Percentiles rank a stretch among this genome's conserved stretches.
Conservation (phyloP, 2,329 filamentous ascomycete species). For the Pestalotiopsis sp. region DNA sequence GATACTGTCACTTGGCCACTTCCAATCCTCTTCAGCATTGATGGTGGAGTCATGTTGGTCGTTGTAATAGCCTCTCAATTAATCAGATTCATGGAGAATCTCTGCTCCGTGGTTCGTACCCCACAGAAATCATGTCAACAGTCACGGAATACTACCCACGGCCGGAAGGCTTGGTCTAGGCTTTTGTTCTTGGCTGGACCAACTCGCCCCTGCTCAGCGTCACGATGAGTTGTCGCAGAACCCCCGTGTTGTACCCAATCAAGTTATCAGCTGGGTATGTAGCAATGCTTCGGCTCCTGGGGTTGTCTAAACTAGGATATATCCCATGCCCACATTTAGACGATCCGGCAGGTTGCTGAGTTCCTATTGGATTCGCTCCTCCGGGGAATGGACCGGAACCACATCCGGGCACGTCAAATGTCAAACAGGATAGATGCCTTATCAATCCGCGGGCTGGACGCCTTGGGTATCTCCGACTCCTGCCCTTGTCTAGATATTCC, state of each 20-base stretch:
- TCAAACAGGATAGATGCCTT: neutral
- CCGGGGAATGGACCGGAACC: neutral
- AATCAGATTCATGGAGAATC: neutral
- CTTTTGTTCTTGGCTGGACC: neutral
- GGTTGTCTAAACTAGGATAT: neutral
- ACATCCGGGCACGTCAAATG: neutral
- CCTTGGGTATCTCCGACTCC: neutral
- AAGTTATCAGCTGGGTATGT: neutral
- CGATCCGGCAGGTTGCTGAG: neutral
- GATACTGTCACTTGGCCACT: neutral
- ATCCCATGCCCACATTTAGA: neutral
- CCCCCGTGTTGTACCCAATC: neutral
- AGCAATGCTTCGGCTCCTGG: neutral
- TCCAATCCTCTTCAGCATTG: neutral
- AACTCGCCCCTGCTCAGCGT: neutral
- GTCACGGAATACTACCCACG: neutral
- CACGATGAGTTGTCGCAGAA: neutral
- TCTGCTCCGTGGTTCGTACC: neutral
- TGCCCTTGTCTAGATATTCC: neutral
- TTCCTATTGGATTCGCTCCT: neutral
- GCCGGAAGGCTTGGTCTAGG: neutral
- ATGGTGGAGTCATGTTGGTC: neutral
- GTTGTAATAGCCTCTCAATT: neutral
- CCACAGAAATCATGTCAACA: neutral
- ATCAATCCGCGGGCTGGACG: neutral